phyloP scores from a whole-genome alignment of 2,329 filamentous ascomycete genomes.

The Amesomyces nigricolor region DNA sequence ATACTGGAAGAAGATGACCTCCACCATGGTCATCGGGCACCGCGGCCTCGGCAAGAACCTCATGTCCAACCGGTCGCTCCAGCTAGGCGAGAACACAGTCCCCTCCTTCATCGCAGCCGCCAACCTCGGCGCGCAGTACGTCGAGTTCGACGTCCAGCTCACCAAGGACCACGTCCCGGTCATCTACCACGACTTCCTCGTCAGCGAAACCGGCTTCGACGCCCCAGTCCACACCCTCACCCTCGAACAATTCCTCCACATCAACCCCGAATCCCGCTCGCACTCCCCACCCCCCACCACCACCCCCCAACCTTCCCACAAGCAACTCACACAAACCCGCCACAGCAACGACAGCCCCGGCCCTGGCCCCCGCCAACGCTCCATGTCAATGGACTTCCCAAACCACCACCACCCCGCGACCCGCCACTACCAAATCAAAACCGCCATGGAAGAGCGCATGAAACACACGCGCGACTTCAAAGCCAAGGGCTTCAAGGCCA shows the following conservation, averaged over 20 bases:
- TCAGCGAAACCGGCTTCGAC: conserved; percentile 95
- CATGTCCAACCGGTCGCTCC: conserved; percentile 74
- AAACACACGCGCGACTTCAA: conserved; percentile 96
- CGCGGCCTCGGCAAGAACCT: conserved; percentile 86
- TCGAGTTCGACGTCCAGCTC: conserved; percentile 83
- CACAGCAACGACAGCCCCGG: conserved; percentile 27
- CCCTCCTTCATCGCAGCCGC: conserved; percentile 94
- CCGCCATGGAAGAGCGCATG: conserved; percentile 69
- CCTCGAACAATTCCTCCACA: conserved; percentile 88
- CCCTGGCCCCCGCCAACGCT: conserved; percentile 39
- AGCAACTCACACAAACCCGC: conserved; percentile 28
- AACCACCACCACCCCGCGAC: background rate
- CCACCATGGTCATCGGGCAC: conserved; percentile 74
- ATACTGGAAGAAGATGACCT: conserved; percentile 90
- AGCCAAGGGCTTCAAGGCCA: conserved; percentile 90
- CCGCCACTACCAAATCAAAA: conserved; percentile 29
- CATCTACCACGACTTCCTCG: conserved; percentile 97
- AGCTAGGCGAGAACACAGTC: conserved; percentile 93
- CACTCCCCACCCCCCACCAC: conserved; percentile 32
- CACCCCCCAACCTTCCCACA: conserved; percentile 24
- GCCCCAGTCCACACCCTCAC: conserved; percentile 94
- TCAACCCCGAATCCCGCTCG: conserved; percentile 56
- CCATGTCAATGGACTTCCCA: conserved; percentile 49
- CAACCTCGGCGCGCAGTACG: conserved; percentile 76
- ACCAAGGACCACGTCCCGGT: conserved; percentile 99